Base-by-base conservation (phyloP, 805 yeast species). In the Saccharomycopsis javanensis region DNA sequence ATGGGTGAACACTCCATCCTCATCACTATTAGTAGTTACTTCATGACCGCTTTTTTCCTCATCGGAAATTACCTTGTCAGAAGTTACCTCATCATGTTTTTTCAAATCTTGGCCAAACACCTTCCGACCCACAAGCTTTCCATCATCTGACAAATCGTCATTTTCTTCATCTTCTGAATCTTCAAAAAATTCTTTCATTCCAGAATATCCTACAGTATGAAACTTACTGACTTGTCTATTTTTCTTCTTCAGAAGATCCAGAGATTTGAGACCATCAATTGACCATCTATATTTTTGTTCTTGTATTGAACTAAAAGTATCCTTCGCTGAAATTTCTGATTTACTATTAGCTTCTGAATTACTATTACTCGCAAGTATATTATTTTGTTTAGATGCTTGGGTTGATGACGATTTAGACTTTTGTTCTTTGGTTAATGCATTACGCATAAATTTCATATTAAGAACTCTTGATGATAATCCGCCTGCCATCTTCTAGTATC, bases 381-480 rank as follows among this genome's bases (percentile, higher is more conserved):
- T 28, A 25, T 18, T 38, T 20, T 2, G 48, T 13, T 10, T 11
- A 6, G 20, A n/a, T 25, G 56, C 38, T 42, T 20, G 28, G 4
- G 13, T 10, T 13, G 20, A n/a, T 33, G 56, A 20, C 11, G 27
- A n/a, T 28, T 33, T 37, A 5, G 46, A 20, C 11, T 42, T 42
- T 45, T 57, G 52, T 38, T 50, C 50, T 28, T 30, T 51, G 18
- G 56, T 28, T 28, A 54, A 52, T 11, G 62, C 60, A 28, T 57
- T 51, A 38, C 62, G 62, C 62, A 60, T 60, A 35, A 60, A 60
- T 33, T 60, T 60, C 62, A 60, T 60, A 37, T 57, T 60, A 11
- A 60, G 54, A 8, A 60, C 62, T 30, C 62, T 48, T 13, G 57
- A 53, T 20, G 62, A 60, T 33, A 60, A 52, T 31, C 54, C 50